Evolutionary conservation across 768 basidiomycete species (phyloP).

Genomic region (Gymnopilus junonius): DNA sequence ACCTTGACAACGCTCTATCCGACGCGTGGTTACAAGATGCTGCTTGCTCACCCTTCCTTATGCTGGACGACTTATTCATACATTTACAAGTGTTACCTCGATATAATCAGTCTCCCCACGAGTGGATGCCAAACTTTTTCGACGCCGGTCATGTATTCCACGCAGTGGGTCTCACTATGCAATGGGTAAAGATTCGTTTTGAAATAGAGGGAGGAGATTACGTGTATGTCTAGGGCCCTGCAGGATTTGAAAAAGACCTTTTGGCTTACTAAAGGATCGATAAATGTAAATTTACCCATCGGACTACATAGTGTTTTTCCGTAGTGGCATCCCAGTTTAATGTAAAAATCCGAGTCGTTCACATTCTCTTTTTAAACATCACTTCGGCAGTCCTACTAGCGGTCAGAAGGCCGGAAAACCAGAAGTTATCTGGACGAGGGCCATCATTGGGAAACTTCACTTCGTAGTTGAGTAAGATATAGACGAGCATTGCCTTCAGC

Average conservation of each 20-base stretch:
- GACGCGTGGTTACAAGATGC: background rate
- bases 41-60: background rate
- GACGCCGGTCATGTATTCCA: background rate
- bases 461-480: slow-evolving; percentile 43
- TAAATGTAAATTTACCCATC: too few species aligned
- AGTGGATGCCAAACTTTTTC: background rate
- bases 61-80: background rate
- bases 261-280: too few species aligned
- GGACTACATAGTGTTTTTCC: too few species aligned
- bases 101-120: background rate
- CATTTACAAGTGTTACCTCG: background rate
- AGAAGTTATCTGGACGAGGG: slow-evolving; percentile 29
- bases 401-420: slow-evolving; percentile 10
- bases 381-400: slow-evolving; percentile 9
- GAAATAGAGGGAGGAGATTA: too few species aligned
- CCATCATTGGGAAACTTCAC: slow-evolving; percentile 37
- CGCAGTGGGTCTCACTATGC: too few species aligned
- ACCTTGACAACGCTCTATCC: background rate
- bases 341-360: too few species aligned
- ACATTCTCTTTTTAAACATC: slow-evolving; percentile 8
- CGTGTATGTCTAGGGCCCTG: too few species aligned
- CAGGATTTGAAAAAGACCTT: too few species aligned
- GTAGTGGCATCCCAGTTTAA: too few species aligned
- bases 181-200: too few species aligned
- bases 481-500: slow-evolving; percentile 37